phyloP scores from a whole-genome alignment of 1,284 basidiomycete species.

The Sanguinoderma infundibulare region DNA sequence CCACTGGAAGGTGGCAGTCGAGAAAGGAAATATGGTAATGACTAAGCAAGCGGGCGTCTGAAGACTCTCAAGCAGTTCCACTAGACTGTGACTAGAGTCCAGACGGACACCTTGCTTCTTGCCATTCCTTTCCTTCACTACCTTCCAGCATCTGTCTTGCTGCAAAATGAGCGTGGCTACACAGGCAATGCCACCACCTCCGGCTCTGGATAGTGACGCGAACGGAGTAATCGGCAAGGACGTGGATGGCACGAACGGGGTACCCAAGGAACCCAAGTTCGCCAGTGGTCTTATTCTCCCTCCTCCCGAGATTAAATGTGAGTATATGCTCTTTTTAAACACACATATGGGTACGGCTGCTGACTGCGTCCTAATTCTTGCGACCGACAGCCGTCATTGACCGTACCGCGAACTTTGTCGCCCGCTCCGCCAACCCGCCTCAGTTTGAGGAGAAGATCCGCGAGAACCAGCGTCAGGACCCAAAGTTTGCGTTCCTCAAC shows the following conservation, averaged over 20 bases:
- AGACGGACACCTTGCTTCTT: constrained; percentile 1
- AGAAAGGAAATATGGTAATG: constrained; percentile 26
- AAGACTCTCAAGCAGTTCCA: no score
- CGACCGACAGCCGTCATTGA: constrained; percentile 84
- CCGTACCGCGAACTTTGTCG: constrained; percentile 93
- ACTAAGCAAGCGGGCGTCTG: constrained; percentile 30
- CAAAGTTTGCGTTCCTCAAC: constrained; percentile 97
- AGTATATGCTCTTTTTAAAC: constrained; percentile 33
- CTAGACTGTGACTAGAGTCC: no score
- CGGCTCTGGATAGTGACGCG: constrained; percentile 37
- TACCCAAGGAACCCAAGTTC: constrained; percentile 58
- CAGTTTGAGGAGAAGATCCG: constrained; percentile 96
- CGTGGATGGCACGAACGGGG: constrained; percentile 46
- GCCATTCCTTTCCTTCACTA: constrained; percentile 7
- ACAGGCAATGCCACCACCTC: constrained; percentile 41
- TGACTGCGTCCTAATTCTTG: constrained; percentile 6
- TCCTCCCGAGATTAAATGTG: constrained; percentile 91
- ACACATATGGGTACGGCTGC: neutral
- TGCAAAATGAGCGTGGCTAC: constrained; percentile 44
- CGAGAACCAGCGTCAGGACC: constrained; percentile 92
- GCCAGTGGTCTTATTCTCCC: constrained; percentile 88
- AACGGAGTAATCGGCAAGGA: constrained; percentile 38
- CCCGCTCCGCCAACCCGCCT: constrained; percentile 86
- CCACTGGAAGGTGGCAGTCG: constrained; percentile 10
- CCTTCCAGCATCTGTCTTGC: constrained; percentile 3